A percentile compares a stretch with the other conserved stretches of the same genome.
Evolutionary conservation across 768 basidiomycete species (phyloP).

Genomic region (Trametes cubensis): DNA sequence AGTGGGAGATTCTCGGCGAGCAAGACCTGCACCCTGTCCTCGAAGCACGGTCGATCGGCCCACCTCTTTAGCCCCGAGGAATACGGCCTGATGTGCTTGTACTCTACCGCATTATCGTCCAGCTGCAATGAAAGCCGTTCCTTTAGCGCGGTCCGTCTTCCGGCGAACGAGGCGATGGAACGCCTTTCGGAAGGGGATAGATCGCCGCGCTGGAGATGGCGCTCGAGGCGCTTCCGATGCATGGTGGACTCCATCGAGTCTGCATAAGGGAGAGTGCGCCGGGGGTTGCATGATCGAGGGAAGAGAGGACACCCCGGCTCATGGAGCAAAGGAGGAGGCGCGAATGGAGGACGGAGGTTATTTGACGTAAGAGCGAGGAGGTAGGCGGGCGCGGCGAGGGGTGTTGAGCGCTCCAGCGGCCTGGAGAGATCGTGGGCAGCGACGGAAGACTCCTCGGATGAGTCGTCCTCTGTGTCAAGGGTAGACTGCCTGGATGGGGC

Average conservation of each 20-base stretch:
- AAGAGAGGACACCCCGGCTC: constrained; percentile 42
- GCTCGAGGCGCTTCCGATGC: constrained; percentile 55
- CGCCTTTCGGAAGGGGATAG: constrained; percentile 45
- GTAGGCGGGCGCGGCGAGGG: constrained; percentile 37
- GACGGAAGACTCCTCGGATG: constrained; percentile 23
- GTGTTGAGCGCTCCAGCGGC: constrained; percentile 21
- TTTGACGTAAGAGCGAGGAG: constrained; percentile 49
- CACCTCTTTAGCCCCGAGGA: constrained; percentile 68
- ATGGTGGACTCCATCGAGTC: constrained; percentile 48
- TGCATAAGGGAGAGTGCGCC: constrained; percentile 37
- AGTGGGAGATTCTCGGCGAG: constrained; percentile 34
- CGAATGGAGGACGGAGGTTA: constrained; percentile 44
- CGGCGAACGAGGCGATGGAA: constrained; percentile 48
- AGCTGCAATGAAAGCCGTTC: constrained; percentile 32
- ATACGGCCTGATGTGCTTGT: constrained; percentile 34
- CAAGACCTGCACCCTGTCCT: constrained; percentile 67
- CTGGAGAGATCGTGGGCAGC: constrained; percentile 17
- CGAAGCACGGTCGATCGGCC: constrained; percentile 74
- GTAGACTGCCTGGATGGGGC: constrained; percentile 18
- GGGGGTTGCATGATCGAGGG: constrained; percentile 58
- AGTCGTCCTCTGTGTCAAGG: constrained; percentile 22
- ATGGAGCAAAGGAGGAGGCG: constrained; percentile 54
- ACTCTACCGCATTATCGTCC: constrained; percentile 41
- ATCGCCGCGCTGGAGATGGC: constrained; percentile 42
- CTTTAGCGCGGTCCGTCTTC: constrained; percentile 23